Conservation (phyloP, 495 filamentous ascomycete species). For the Daldinia loculata region DNA sequence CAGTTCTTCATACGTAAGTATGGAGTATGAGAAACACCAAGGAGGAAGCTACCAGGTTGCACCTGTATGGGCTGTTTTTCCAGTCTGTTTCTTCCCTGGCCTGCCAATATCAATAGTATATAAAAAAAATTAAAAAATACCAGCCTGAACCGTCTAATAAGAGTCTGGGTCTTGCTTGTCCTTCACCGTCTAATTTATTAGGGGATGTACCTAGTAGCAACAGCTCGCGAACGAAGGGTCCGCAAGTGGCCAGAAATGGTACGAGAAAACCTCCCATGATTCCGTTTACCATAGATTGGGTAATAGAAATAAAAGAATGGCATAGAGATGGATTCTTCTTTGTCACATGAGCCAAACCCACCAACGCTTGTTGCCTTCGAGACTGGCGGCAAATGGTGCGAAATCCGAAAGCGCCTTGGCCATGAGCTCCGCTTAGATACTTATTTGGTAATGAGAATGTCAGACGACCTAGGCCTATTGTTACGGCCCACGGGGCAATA, state of each 20-base stretch:
- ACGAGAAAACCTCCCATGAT: constrained; percentile 38
- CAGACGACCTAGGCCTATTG: constrained; percentile 30
- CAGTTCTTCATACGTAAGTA: constrained; percentile 34
- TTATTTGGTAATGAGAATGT: constrained; percentile 47
- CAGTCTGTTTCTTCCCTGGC: constrained; percentile 4
- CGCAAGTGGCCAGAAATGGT: constrained; percentile 33
- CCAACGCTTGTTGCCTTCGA: constrained; percentile 41
- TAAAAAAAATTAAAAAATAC: too few relatives aligned
- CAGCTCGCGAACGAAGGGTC: constrained; percentile 17
- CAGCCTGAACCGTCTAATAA: background rate
- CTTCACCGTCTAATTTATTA: constrained; percentile 39
- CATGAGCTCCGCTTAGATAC: constrained; percentile 39
- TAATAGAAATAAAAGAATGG: constrained; percentile 51
- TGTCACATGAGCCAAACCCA: constrained; percentile 52
- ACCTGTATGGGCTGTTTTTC: constrained; percentile 15
- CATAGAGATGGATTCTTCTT: constrained; percentile 43
- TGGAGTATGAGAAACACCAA: constrained; percentile 38
- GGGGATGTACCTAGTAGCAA: constrained; percentile 22
- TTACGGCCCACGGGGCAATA: constrained; percentile 40
- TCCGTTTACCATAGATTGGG: constrained; percentile 48
- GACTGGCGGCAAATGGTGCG: constrained; percentile 38
- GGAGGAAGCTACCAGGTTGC: constrained; percentile 28
- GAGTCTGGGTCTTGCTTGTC: constrained; percentile 17
- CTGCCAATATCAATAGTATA: constrained; percentile 32
- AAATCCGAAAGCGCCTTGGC: constrained; percentile 36